These are phyloP conservation scores for Vaccinium darrowii DNA, from an alignment of 148 eudicot species.

Conservation along the genomic window DNA sequence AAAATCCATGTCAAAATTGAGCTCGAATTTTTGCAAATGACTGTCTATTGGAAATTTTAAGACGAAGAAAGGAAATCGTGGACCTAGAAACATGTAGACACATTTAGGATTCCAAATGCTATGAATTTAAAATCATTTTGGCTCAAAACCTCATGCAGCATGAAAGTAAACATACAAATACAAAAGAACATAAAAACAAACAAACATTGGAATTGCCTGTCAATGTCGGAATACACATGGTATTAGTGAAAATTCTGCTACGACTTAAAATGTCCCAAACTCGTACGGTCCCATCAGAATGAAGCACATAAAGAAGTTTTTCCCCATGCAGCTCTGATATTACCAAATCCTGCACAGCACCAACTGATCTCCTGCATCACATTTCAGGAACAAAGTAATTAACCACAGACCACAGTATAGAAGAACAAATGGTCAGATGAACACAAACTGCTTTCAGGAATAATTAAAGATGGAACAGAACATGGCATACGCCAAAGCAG, in stretches of 20 bases:
- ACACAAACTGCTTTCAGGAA: neutral
- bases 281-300: constrained; percentile 74
- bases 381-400: constrained; percentile 9
- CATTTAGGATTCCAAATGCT: neutral
- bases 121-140: neutral
- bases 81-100: neutral
- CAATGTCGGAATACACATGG: constrained; percentile 36
- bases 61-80: neutral
- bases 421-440: neutral
- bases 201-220: constrained; percentile 36
- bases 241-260: constrained; percentile 60
- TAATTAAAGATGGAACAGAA: neutral
- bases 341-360: constrained; percentile 69
- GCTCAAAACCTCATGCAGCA: neutral
- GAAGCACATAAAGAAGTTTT: constrained; percentile 74
- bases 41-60: neutral
- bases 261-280: constrained; percentile 74
- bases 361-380: constrained; percentile 55
- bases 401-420: neutral
- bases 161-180: constrained; percentile 1
- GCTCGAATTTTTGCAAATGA: neutral
- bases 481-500: neutral
- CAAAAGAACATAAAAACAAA: neutral
- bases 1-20: neutral
- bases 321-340: constrained; percentile 52